A percentile compares a stretch with the other conserved stretches of the same genome.
These are phyloP conservation scores for Globisporangium middletonii DNA, from an alignment of 352 stramenopile species.

Conservation along the genomic window DNA sequence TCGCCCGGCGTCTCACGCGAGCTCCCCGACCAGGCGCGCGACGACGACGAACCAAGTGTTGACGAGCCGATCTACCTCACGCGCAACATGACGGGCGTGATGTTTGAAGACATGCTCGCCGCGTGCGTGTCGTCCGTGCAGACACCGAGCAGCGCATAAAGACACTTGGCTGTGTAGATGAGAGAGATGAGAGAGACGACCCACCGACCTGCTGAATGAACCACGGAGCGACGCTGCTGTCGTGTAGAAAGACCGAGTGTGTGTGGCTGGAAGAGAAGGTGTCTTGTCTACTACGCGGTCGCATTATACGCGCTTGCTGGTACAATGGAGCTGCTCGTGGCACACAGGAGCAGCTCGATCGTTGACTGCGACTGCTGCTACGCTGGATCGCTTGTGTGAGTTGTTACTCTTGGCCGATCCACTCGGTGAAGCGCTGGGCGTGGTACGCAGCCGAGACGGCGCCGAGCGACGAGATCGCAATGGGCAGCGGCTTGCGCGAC, in stretches of 20 bases:
- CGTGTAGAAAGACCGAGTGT: background rate
- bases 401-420: conserved; percentile 74
- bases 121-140: conserved; percentile 79
- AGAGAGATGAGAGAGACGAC: background rate
- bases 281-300: no score
- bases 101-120: conserved; percentile 87
- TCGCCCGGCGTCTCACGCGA: conserved; percentile 62
- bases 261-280: no score
- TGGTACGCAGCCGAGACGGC: conserved; percentile 79
- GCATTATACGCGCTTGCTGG: no score
- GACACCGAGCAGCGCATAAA: conserved; percentile 10
- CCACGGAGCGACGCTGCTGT: no score
- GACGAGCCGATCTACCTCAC: conserved; percentile 80
- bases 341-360: background rate
- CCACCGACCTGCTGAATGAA: background rate
- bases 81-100: conserved; percentile 80
- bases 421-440: conserved; percentile 74
- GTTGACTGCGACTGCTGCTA: background rate
- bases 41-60: conserved; percentile 15
- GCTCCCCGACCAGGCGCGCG: conserved; percentile 9
- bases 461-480: conserved; percentile 67
- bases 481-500: conserved; percentile 65
- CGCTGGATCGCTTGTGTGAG: background rate
- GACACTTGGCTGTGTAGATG: background rate
- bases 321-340: no score